Evolutionary conservation across 2,329 filamentous ascomycete species (phyloP), one percentile per base, ranked within the genome.

Genomic region (Paraphoma sp.): DNA sequence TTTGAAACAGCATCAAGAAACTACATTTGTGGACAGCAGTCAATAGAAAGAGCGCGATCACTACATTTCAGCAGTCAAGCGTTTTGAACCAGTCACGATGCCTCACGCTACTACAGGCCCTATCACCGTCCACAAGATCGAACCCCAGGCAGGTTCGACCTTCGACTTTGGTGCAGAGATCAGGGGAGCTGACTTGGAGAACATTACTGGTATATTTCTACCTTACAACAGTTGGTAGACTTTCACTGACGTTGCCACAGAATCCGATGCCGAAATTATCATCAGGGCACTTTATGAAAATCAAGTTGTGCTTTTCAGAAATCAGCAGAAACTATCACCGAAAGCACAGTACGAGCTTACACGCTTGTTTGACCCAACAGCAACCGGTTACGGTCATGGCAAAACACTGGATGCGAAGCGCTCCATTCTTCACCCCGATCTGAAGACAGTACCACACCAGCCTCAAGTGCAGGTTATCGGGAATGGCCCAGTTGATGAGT

Each of bases 391-490:
- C 74, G 90, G 90, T 14, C 90, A 93, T 71, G 90, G 89, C 70
- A 91, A 89, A 76, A 90, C 89, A 0, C 80, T 91, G 46, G 89
- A 92, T 65, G 82, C 82, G 7, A 87, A 87, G 72, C 84, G 82
- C 50, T 82, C 78, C 53, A 87, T 93, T 66, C 82, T 93, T 16
- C 89, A 93, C 70, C 90, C 90, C 0, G 91, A 93, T 65, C 82
- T 93, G 16, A 92, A 93, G 79, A 93, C 90, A 0, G 86, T 93
- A 42, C 90, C 90, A 0, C 87, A 91, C 65, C 90, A 93, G 72
- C 89, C 90, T 0, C 89, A 93, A 72, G 88, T 91, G 1, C 90
- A 93, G 69, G 87, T 93, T 52, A 93, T 93, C 58, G 90, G 90
- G 41, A 92, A 93, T 68, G 90, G 91, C 5, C 83, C 84, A 45